phyloP scores from a whole-genome alignment of 2,329 filamentous ascomycete genomes.

The Epichloe elymi region DNA sequence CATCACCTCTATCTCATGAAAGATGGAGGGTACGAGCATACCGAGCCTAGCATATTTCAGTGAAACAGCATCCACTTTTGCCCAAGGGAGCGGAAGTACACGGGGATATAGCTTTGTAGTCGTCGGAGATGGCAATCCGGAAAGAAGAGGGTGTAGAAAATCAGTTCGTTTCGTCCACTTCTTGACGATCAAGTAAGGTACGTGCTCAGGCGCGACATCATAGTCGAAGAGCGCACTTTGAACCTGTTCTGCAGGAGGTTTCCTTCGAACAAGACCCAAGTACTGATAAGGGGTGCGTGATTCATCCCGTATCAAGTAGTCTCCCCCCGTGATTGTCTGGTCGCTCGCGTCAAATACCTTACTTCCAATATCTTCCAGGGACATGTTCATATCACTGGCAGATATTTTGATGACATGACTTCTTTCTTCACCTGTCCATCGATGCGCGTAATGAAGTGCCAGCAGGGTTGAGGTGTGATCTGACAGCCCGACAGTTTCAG shows the following conservation, averaged over 20 bases:
- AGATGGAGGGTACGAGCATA: slow-evolving; percentile 58
- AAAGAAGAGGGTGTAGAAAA: slow-evolving; percentile 35
- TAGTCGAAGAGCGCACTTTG: slow-evolving; percentile 23
- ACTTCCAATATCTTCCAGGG: slow-evolving; percentile 19
- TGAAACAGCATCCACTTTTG: slow-evolving; percentile 35
- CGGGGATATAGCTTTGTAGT: slow-evolving; percentile 29
- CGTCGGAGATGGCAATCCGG: slow-evolving; percentile 5
- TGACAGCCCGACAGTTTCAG: slow-evolving; percentile 7
- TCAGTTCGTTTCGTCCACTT: slow-evolving; percentile 43
- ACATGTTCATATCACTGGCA: slow-evolving; percentile 13
- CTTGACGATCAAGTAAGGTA: slow-evolving; percentile 34
- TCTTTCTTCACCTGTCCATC: slow-evolving; percentile 25
- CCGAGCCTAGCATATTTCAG: slow-evolving; percentile 34
- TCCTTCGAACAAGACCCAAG: slow-evolving; percentile 26
- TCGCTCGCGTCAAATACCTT: slow-evolving; percentile 13
- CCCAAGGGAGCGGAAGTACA: slow-evolving; percentile 33
- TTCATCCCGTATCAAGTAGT: slow-evolving; percentile 28
- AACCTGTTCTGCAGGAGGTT: slow-evolving; percentile 29
- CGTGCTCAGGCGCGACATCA: slow-evolving; percentile 27
- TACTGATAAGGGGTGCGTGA: slow-evolving; percentile 27
- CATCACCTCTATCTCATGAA: slow-evolving; percentile 53
- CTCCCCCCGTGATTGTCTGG: slow-evolving; percentile 10
- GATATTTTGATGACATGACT: slow-evolving; percentile 32
- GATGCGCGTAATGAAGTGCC: slow-evolving; percentile 33
- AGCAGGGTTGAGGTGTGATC: slow-evolving; percentile 36